phyloP scores from a whole-genome alignment of 192 early-diverging fungal genomes.

The Linnemannia schmuckeri region DNA sequence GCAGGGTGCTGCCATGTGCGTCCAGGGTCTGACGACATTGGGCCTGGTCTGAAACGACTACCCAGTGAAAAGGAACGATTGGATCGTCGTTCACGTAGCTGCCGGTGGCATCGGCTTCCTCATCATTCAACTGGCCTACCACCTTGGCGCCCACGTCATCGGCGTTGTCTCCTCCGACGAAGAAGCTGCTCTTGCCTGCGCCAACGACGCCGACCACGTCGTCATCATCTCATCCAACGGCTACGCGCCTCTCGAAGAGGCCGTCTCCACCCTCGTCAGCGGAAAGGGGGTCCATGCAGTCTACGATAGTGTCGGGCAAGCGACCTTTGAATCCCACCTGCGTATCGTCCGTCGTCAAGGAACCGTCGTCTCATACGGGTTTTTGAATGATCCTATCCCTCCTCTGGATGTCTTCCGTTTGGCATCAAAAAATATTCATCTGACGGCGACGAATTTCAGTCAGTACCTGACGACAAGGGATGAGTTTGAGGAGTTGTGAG shows the following conservation, averaged over 20 bases:
- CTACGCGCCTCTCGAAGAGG: slow-evolving; percentile 67
- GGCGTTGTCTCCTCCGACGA: slow-evolving; percentile 77
- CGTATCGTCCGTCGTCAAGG: slow-evolving; percentile 70
- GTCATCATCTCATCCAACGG: slow-evolving; percentile 70
- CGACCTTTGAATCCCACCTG: slow-evolving; percentile 81
- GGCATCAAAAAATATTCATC: too few relatives aligned
- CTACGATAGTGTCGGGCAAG: slow-evolving; percentile 88
- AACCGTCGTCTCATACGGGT: not conserved
- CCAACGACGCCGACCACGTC: slow-evolving; percentile 75
- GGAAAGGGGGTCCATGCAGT: slow-evolving; percentile 83
- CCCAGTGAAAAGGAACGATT: slow-evolving; percentile 75
- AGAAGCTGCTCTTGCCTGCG: slow-evolving; percentile 71
- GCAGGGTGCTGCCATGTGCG: too few relatives aligned
- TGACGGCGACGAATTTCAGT: too few relatives aligned
- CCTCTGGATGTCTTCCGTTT: too few relatives aligned
- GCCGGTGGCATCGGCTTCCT: slow-evolving; percentile 89
- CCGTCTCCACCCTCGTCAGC: slow-evolving; percentile 76
- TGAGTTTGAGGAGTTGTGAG: too few relatives aligned
- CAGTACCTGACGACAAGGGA: too few relatives aligned
- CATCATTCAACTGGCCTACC: slow-evolving; percentile 78
- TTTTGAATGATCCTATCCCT: too few relatives aligned
- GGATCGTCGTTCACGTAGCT: slow-evolving; percentile 87
- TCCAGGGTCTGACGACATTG: too few relatives aligned
- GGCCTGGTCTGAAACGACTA: too few relatives aligned
- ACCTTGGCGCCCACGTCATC: slow-evolving; percentile 87